These are phyloP conservation scores for Rhizoclosmatium sp. DNA, from an alignment of 192 early-diverging fungal genomes.

Conservation along the genomic window DNA sequence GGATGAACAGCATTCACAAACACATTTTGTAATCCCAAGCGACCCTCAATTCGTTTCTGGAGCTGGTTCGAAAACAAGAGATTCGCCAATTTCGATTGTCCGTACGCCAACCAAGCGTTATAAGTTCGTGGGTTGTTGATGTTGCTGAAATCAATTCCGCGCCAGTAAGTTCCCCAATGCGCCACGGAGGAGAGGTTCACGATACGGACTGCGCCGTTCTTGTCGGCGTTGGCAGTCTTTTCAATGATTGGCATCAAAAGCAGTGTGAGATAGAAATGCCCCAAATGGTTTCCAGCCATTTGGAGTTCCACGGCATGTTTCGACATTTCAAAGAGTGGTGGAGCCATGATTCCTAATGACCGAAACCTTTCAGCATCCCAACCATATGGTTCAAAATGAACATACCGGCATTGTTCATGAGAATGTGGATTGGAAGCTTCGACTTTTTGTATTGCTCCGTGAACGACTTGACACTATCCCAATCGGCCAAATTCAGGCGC, in stretches of 20 bases:
- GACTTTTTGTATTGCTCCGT: conserved; percentile 4
- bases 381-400: background rate
- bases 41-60: conserved; percentile 42
- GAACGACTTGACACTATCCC: conserved; percentile 37
- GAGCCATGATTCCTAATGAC: conserved; percentile 63
- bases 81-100: conserved; percentile 64
- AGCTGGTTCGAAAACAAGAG: conserved; percentile 60
- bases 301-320: conserved; percentile 34
- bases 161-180: conserved; percentile 39
- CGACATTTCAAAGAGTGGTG: conserved; percentile 41
- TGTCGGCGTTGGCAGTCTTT: conserved; percentile 30
- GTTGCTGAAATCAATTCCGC: conserved; percentile 57
- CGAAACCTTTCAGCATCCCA: background rate
- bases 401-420: conserved; percentile 46
- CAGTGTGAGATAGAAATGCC: conserved; percentile 47
- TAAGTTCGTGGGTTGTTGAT: conserved; percentile 40
- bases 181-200: conserved; percentile 52
- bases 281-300: conserved; percentile 35
- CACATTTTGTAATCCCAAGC: conserved; percentile 31
- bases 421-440: conserved; percentile 54
- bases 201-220: conserved; percentile 32
- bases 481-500: conserved; percentile 37
- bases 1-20: conserved; percentile 54
- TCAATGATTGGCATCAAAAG: conserved; percentile 45
- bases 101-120: conserved; percentile 47